Evolutionary conservation across 352 stramenopile species (phyloP).

Genomic region (Phytopythium aichiense): DNA sequence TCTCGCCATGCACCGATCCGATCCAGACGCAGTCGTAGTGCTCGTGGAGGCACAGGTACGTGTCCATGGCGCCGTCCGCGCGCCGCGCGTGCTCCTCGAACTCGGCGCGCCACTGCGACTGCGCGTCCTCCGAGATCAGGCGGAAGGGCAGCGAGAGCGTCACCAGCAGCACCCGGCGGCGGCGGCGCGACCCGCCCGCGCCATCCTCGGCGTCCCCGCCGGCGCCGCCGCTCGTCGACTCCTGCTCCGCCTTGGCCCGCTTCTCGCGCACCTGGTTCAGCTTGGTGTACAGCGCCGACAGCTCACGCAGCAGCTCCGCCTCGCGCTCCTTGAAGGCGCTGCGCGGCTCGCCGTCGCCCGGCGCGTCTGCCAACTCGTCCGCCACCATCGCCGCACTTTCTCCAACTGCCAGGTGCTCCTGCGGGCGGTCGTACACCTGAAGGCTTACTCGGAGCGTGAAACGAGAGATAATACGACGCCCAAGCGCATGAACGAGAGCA

Average conservation of each 20-base stretch:
- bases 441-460: not conserved
- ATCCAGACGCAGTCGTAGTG: conserved; percentile 85
- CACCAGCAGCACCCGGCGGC: conserved; percentile 65
- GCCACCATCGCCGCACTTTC: not conserved
- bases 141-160: conserved; percentile 76
- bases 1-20: conserved; percentile 73
- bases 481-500: not conserved
- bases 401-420: not conserved
- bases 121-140: conserved; percentile 70
- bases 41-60: conserved; percentile 73
- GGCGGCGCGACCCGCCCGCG: conserved; percentile 27
- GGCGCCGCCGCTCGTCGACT: conserved; percentile 24
- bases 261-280: conserved; percentile 82
- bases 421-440: not conserved
- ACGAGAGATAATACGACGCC: not conserved
- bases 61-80: conserved; percentile 73
- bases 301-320: conserved; percentile 56
- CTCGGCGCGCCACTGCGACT: conserved; percentile 80
- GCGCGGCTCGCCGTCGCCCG: not conserved
- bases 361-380: not conserved
- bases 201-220: conserved; percentile 20
- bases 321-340: conserved; percentile 67
- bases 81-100: conserved; percentile 62
- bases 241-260: conserved; percentile 64
- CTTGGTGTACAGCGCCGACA: conserved; percentile 75